Evolutionary conservation across 108 stramenopile genomes (phyloP), one percentile per base, ranked within the genome.

Genomic region (Licmophora abbreviata): DNA sequence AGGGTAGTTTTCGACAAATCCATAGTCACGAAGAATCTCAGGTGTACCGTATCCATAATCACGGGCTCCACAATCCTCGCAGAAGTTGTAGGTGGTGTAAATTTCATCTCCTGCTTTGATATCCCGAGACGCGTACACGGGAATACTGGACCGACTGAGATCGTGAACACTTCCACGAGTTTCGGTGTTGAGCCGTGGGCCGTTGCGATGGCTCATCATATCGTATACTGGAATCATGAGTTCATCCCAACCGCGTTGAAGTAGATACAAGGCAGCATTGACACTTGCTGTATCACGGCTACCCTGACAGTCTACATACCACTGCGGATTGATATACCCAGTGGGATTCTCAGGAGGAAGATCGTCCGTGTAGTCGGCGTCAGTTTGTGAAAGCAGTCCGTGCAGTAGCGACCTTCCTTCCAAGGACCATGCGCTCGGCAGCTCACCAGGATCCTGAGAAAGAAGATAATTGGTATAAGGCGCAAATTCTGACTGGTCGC

Each of bases 1-100:
- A 11, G 88, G 88, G 48, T 63, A 76, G 8, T 20, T n/a, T 57
- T 91, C 88, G 1, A 91, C 82, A 54, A 91, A 91, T 17, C 88
- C 88, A 70, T 59, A 86, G 53, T 79, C 68, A 7, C 62, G 44
- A 20, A 91, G 65, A 11, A 91, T 74, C 20, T 81, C 73, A 8
- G 77, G 60, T 11, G 77, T 81, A 25, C 80, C 77, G 63, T 61
- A 73, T 43, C 56, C 44, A 33, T 58, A 51, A 20, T 27, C 26
- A 41, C 60, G 54, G 0, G 40, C 51, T 0, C 44, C 43, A 51
- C 85, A 86, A 17, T 65, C 60, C 15, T 47, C 64, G 28, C 85
- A 79, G 23, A 75, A 56, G 43, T 86, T 83, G 64, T 85, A 86
- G 17, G 79, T 66, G 15, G 41, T 59, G 31, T 68, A 82, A 12